Conservation (phyloP, 352 stramenopile genomes). For the Pythium aquatile region DNA sequence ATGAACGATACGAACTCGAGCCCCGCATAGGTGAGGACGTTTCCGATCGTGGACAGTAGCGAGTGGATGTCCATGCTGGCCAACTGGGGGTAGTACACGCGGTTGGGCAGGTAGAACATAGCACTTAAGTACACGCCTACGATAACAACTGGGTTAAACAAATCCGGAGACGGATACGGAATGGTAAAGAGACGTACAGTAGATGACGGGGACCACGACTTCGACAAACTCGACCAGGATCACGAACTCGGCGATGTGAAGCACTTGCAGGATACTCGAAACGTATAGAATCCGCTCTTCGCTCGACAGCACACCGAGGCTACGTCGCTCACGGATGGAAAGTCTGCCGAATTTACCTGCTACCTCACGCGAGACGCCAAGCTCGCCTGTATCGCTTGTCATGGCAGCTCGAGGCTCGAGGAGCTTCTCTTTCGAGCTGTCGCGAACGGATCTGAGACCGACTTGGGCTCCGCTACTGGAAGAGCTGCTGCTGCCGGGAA, state of each 20-base stretch:
- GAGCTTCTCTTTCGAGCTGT: too few relatives aligned
- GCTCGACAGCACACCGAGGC: slow-evolving; percentile 20
- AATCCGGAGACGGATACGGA: neutral
- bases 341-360: too few relatives aligned
- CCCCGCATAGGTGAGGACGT: slow-evolving; percentile 33
- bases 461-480: too few relatives aligned
- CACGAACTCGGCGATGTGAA: slow-evolving; percentile 45
- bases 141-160: too few relatives aligned
- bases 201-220: slow-evolving; percentile 37
- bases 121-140: neutral
- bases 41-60: slow-evolving; percentile 16
- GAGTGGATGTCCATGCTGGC: slow-evolving; percentile 19
- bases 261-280: slow-evolving; percentile 2
- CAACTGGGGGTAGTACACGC: slow-evolving; percentile 21
- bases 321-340: neutral
- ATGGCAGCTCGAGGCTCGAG: neutral
- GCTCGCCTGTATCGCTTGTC: too few relatives aligned
- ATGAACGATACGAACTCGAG: slow-evolving; percentile 40
- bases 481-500: too few relatives aligned
- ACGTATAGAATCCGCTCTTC: neutral
- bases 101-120: neutral
- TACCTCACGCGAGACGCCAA: too few relatives aligned
- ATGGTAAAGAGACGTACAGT: slow-evolving; percentile 27
- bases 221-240: slow-evolving; percentile 42
- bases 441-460: too few relatives aligned